Percentiles rank a stretch among this genome's conserved stretches.
Conservation (phyloP, 108 stramenopile species). For the Cyclotella sp. region DNA sequence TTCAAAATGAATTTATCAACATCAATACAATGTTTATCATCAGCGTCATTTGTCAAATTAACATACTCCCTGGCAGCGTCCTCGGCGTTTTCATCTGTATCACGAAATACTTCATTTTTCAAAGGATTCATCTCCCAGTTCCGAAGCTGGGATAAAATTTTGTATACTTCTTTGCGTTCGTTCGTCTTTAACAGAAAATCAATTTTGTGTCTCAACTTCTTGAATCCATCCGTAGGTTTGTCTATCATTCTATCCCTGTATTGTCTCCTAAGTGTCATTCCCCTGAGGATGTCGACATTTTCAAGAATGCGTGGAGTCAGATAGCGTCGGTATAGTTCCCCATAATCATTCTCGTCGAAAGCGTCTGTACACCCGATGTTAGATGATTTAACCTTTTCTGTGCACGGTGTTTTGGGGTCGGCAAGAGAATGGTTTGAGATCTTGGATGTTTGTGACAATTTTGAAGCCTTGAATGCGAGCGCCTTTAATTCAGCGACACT, state of each 20-base stretch:
- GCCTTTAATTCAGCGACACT: not conserved
- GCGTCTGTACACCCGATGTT: not conserved
- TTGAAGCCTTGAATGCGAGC: not conserved
- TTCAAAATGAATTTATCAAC: conserved; percentile 21
- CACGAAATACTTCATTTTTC: not conserved
- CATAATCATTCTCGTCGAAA: conserved; percentile 30
- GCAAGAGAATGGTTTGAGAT: not conserved
- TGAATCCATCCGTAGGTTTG: conserved; percentile 16
- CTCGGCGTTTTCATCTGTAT: conserved; percentile 6
- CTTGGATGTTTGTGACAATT: not conserved
- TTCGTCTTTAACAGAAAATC: conserved; percentile 18
- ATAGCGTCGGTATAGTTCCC: conserved; percentile 23
- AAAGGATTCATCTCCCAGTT: conserved; percentile 35
- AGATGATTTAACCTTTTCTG: conserved; percentile 10
- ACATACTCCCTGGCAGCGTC: conserved; percentile 4
- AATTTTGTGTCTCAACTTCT: conserved; percentile 19
- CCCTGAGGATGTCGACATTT: conserved; percentile 21
- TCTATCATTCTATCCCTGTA: conserved; percentile 25
- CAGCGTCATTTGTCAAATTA: conserved; percentile 24
- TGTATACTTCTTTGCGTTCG: conserved; percentile 22
- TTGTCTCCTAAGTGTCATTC: conserved; percentile 32
- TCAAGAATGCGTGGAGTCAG: conserved; percentile 22
- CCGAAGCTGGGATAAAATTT: conserved; percentile 30
- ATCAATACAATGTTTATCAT: conserved; percentile 24
- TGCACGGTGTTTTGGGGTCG: not conserved